Base-by-base conservation (phyloP, 129 eudicot genomes). In the Flaveria ramosissima region DNA sequence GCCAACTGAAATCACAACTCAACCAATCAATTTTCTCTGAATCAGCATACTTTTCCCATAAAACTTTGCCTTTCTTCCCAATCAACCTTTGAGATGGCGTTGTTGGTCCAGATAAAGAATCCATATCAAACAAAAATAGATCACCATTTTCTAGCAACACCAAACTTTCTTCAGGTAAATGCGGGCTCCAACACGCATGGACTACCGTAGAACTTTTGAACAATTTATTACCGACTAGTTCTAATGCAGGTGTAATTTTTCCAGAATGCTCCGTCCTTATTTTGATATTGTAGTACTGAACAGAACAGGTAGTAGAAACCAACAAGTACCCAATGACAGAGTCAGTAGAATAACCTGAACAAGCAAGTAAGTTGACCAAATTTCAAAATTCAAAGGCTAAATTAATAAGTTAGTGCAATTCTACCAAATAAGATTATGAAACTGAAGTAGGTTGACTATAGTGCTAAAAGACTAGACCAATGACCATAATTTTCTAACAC, bases 141-240 rank as follows among this genome's bases (percentile, higher is more conserved):
- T 80, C 87, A 45, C 91, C 92, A 50, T 23, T 86, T 26, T 88
- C 91, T 68, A 90, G 72, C 82, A 90, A 66, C 9, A 93, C 78
- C 59, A 85, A 47, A 81, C 97, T 74, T 75, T 90, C 91, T 74
- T 87, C 88, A 0, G 71, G 80, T 64, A 87, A 6, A 85, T 93
- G 98, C 6, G 89, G 92, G 81, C 85, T 90, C 98, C 98, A 93
- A 82, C 96, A 88, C 84, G 89, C 87, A 80, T 90, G 65, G 21
- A 74, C 83, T 77, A 90, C 72, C 9, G 65, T 66, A 68, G 70
- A 73, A 77, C 71, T 77, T 59, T 76, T 55, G 73, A 85, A 90
- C 57, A 62, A 55, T 43, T 82, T 88, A 27, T 68, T 42, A 57
- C 80, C 86, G 17, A 82, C 24, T 71, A 76, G 75, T 13, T 77